Evolutionary conservation across 805 yeast genomes (phyloP).

Genomic region (Hanseniaspora lindneri): DNA sequence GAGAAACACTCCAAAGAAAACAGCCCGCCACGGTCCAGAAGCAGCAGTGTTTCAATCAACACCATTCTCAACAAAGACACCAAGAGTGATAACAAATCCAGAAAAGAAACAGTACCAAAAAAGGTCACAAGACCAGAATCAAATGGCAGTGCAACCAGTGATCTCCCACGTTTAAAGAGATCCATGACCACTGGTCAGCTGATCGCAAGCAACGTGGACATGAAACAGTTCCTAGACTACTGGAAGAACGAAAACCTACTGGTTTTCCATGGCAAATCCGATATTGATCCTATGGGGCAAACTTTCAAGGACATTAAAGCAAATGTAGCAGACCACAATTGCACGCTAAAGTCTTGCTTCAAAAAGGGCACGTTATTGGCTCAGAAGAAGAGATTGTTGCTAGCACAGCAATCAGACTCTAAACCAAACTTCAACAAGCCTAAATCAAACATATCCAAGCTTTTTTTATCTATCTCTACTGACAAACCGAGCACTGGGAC

Average conservation of each 20-base stretch:
- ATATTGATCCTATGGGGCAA: neutral
- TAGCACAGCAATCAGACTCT: neutral
- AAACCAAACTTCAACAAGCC: neutral
- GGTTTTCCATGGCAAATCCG: neutral
- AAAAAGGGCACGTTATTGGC: slow-evolving; percentile 4
- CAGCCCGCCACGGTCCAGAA: neutral
- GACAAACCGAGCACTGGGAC: neutral
- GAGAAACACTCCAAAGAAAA: neutral
- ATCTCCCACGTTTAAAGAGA: neutral
- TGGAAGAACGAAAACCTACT: slow-evolving; percentile 11
- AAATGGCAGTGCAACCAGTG: no score
- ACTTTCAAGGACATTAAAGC: neutral
- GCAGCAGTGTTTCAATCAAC: slow-evolving; percentile 4
- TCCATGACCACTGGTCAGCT: slow-evolving; percentile 10
- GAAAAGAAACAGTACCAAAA: neutral
- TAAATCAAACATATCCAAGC: slow-evolving; percentile 5
- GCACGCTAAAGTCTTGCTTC: slow-evolving; percentile 6
- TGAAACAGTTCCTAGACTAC: slow-evolving; percentile 7
- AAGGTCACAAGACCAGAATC: neutral
- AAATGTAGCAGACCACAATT: neutral
- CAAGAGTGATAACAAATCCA: neutral
- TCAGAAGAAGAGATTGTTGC: neutral
- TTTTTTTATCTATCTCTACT: neutral
- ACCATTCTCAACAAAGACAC: neutral
- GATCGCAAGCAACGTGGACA: neutral